Conservation (phyloP, 1,284 basidiomycete species). For the Ganoderma resinaceum region DNA sequence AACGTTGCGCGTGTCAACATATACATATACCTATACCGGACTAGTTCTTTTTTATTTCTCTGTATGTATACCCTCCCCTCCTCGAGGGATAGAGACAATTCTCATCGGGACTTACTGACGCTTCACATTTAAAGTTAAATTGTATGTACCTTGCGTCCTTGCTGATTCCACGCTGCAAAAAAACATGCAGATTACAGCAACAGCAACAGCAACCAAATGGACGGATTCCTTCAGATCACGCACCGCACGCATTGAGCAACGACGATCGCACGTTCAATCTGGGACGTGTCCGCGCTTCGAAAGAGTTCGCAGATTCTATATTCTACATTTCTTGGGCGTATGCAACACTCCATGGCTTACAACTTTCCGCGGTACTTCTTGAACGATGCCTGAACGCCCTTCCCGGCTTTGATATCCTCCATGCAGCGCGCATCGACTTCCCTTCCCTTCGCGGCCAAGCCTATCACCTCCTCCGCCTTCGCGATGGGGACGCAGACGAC, state of each 20-base stretch:
- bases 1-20: too few relatives aligned
- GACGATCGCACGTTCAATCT: background rate
- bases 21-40: too few relatives aligned
- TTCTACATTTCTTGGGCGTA: background rate
- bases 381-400: constrained; percentile 81
- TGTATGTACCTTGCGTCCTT: too few relatives aligned
- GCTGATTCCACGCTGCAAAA: too few relatives aligned
- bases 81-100: too few relatives aligned
- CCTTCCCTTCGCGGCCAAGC: constrained; percentile 65
- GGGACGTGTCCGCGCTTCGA: background rate
- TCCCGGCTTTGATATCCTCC: constrained; percentile 79
- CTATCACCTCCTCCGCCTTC: constrained; percentile 64
- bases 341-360: constrained; percentile 11
- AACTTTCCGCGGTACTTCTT: constrained; percentile 69
- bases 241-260: background rate
- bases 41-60: too few relatives aligned
- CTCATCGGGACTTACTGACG: too few relatives aligned
- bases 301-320: background rate
- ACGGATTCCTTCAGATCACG: too few relatives aligned
- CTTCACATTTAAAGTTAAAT: too few relatives aligned
- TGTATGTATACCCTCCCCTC: too few relatives aligned
- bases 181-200: too few relatives aligned
- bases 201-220: too few relatives aligned
- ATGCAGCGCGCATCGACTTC: constrained; percentile 80
- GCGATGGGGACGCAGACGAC: constrained; percentile 82